Base-by-base conservation (phyloP, 2,329 filamentous ascomycete genomes). In the Zymoseptoria ardabiliae region DNA sequence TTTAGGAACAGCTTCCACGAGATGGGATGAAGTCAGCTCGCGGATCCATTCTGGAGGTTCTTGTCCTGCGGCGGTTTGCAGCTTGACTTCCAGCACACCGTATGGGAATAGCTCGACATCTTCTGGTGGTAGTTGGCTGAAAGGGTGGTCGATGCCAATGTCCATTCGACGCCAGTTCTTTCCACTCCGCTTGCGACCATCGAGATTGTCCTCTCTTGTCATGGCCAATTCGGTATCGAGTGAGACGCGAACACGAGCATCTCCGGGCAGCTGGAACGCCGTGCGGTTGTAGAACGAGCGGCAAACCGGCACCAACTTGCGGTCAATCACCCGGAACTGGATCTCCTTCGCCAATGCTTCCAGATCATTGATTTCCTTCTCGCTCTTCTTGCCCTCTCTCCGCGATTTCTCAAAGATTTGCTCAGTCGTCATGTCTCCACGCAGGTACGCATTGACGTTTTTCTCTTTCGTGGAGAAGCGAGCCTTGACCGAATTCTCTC, bases 1-100 rank as follows among this genome's bases (percentile, higher is more conserved):
- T 73, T 99, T 99, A 63, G 94, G 94, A 2, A 99, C 92, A n/a
- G 94, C 92, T 77, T 99, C 94, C 2, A 99, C 94, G 17, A 99
- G 82, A 77, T 99, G 94, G 63, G 91, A 96, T 11, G 90, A 83
- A 51, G 91, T 96, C 55, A 99, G 82, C 71, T 97, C 91, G 21
- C 91, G 87, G 68, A 99, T 93, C 94, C 94, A 99, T 71, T 95
- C 89, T 0, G 94, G 94, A 13, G 94, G 91, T 71, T 97, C 91
- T 74, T 97, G 92, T 48, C 94, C 94, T 58, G 89, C 86, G 74
- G 97, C 93, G 0, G 94, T 99, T 76, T 99, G 94, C 20, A 99
- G 83, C 79, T 99, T 99, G 64, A 99, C 94, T 75, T 99, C 94
- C 7, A 99, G 82, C 35, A 99, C 87, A 35, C 94, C 94, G 68